These are phyloP conservation scores for Cladosporium sphaerospermum DNA, from an alignment of 2,329 filamentous ascomycete genomes.

Conservation along the genomic window DNA sequence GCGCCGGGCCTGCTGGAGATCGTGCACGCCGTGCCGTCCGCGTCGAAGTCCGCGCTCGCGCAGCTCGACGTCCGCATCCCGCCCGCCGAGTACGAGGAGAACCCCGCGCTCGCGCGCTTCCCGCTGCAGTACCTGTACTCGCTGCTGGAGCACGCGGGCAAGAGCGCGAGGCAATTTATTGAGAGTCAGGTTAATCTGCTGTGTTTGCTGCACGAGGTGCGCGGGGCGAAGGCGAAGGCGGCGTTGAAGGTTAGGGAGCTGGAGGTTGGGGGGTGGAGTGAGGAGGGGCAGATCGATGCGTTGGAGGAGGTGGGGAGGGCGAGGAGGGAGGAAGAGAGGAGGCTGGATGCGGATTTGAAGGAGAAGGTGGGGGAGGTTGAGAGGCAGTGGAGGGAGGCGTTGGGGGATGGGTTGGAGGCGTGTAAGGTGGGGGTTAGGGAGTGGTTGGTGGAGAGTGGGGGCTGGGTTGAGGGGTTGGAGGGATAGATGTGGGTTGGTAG, in stretches of 20 bases:
- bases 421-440: slow-evolving; percentile 69
- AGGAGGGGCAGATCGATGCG: slow-evolving; percentile 23
- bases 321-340: slow-evolving; percentile 59
- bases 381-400: slow-evolving; percentile 79
- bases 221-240: slow-evolving; percentile 67
- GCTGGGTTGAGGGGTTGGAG: slow-evolving; percentile 67
- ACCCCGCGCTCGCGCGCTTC: slow-evolving; percentile 70
- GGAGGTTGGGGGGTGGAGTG: slow-evolving; percentile 42
- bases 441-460: slow-evolving; percentile 70
- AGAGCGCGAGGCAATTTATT: slow-evolving; percentile 93
- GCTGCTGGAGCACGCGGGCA: slow-evolving; percentile 78
- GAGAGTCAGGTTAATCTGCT: slow-evolving; percentile 88
- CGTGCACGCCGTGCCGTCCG: slow-evolving; percentile 68
- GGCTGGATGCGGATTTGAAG: slow-evolving; percentile 79
- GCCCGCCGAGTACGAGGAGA: slow-evolving; percentile 72
- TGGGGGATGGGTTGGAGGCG: slow-evolving; percentile 69
- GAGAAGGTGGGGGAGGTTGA: slow-evolving; percentile 89
- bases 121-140: slow-evolving; percentile 88
- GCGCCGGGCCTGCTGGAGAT: slow-evolving; percentile 74
- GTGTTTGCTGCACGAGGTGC: slow-evolving; percentile 85
- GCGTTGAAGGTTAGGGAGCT: slow-evolving; percentile 62
- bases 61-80: slow-evolving; percentile 53
- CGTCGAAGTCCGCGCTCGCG: slow-evolving; percentile 28
- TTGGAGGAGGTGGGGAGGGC: slow-evolving; percentile 31
- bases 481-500: slow-evolving; percentile 26